Percentiles rank a stretch among this genome's conserved stretches.
These are phyloP conservation scores for Xylaria intraflava DNA, from an alignment of 495 filamentous ascomycete genomes.

Conservation along the genomic window DNA sequence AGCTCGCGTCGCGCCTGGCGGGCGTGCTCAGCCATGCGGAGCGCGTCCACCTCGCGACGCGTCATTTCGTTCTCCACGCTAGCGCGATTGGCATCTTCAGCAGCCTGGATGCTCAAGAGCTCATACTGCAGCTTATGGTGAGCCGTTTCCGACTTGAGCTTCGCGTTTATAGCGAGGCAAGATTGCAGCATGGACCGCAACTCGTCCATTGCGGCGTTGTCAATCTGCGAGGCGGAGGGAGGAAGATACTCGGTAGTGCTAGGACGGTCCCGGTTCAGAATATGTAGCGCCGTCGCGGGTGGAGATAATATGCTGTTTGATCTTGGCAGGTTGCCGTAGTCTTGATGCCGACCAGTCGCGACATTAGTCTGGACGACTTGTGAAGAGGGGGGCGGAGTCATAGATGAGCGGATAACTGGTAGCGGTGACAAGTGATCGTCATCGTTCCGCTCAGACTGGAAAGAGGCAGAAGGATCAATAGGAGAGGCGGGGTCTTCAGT, in stretches of 20 bases:
- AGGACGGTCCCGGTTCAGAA: slow-evolving; percentile 40
- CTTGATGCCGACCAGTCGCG: slow-evolving; percentile 29
- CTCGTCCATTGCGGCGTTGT: slow-evolving; percentile 50
- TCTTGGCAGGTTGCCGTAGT: slow-evolving; percentile 40
- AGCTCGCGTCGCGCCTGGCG: slow-evolving; percentile 44
- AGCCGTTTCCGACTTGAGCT: slow-evolving; percentile 72
- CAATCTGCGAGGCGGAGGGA: slow-evolving; percentile 59
- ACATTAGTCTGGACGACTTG: slow-evolving; percentile 44
- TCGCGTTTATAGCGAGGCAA: slow-evolving; percentile 49
- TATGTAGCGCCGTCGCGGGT: slow-evolving; percentile 49
- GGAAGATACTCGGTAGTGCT: slow-evolving; percentile 46
- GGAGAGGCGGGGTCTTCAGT: slow-evolving; percentile 40
- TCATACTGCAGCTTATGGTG: slow-evolving; percentile 92
- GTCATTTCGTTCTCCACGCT: slow-evolving; percentile 91
- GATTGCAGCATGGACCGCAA: slow-evolving; percentile 50
- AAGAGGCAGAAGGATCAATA: slow-evolving; percentile 26
- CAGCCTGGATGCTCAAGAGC: slow-evolving; percentile 76
- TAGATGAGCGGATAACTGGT: slow-evolving; percentile 40
- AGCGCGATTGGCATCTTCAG: slow-evolving; percentile 78
- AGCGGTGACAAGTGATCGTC: slow-evolving; percentile 27
- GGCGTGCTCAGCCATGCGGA: slow-evolving; percentile 56
- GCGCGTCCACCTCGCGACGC: slow-evolving; percentile 80
- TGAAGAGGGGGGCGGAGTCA: slow-evolving; percentile 73
- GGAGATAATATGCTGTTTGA: slow-evolving; percentile 43
- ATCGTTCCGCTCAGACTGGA: slow-evolving; percentile 36